phyloP scores from a whole-genome alignment of 192 early-diverging fungal genomes.

The Coemansia sp. region DNA sequence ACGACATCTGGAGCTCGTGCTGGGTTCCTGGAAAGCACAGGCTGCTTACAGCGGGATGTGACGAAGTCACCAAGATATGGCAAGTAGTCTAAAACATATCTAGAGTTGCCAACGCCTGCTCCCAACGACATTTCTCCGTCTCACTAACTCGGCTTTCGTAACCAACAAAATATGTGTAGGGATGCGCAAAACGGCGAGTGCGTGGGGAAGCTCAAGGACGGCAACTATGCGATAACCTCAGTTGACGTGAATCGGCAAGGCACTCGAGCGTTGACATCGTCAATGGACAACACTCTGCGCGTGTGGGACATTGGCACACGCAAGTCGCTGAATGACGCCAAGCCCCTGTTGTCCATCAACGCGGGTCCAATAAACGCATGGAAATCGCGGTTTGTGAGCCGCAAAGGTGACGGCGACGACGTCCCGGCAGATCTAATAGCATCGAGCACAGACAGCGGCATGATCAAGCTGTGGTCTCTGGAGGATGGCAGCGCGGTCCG shows the following conservation, averaged over 20 bases:
- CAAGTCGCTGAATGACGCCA: not conserved
- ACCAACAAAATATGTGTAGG: not conserved
- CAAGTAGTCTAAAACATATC: not conserved
- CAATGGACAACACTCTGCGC: conserved; percentile 54
- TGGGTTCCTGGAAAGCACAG: conserved; percentile 48
- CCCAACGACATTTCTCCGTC: not conserved
- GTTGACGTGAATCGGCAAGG: conserved; percentile 47
- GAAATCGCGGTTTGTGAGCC: conserved; percentile 45
- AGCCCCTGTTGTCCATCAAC: conserved; percentile 32
- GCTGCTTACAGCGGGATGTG: conserved; percentile 45
- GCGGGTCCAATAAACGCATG: conserved; percentile 43
- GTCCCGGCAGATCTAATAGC: conserved; percentile 19
- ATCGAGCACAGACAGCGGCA: conserved; percentile 43
- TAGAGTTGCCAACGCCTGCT: not conserved
- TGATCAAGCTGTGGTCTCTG: conserved; percentile 45
- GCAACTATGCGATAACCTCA: conserved; percentile 51
- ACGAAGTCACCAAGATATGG: conserved; percentile 50
- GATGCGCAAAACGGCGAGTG: conserved; percentile 45
- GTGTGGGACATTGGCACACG: conserved; percentile 35
- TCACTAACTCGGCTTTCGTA: not conserved
- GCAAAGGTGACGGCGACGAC: not conserved
- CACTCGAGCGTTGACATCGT: conserved; percentile 42
- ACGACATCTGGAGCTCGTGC: conserved; percentile 50
- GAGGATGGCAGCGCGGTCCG: conserved; percentile 18
- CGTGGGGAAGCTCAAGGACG: conserved; percentile 20